Percentiles rank a stretch among this genome's conserved stretches.
Evolutionary conservation across 768 basidiomycete species (phyloP).

Genomic region (Boletellus ananiceps): DNA sequence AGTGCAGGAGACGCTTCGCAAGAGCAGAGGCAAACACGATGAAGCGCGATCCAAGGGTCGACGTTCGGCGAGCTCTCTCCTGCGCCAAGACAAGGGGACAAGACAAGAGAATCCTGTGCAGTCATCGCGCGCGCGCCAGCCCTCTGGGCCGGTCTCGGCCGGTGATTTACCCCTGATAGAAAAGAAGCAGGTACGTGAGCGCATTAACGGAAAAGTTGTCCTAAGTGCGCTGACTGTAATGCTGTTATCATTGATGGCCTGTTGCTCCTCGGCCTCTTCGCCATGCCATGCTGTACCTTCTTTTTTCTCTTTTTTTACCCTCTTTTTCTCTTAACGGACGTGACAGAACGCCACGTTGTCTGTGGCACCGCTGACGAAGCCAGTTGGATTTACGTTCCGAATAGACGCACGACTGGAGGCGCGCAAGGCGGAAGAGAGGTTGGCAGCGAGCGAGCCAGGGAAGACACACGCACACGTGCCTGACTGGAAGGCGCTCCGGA

Average conservation of each 20-base stretch:
- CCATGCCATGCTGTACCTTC: constrained; percentile 17
- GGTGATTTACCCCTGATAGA: constrained; percentile 24
- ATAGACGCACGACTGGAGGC: constrained; percentile 46
- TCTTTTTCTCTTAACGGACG: constrained; percentile 7
- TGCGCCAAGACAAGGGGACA: constrained; percentile 1
- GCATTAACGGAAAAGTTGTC: constrained; percentile 18
- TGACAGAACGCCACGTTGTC: constrained; percentile 22
- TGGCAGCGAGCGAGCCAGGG: constrained; percentile 25
- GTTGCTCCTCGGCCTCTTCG: background rate
- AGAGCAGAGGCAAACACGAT: constrained; percentile 12
- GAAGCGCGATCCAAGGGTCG: constrained; percentile 1
- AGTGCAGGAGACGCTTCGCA: constrained; percentile 5
- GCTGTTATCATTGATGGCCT: constrained; percentile 8
- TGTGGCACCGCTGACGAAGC: constrained; percentile 38
- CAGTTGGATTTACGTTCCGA: constrained; percentile 50
- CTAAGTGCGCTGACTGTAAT: constrained; percentile 24
- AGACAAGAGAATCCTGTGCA: background rate
- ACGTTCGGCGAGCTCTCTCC: constrained; percentile 3
- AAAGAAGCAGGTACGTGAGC: constrained; percentile 30
- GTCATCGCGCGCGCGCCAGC: constrained; percentile 1
- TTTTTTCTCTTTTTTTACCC: background rate
- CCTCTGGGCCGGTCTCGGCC: constrained; percentile 17
- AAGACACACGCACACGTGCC: constrained; percentile 23
- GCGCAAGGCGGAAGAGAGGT: constrained; percentile 38
- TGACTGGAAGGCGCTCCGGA: constrained; percentile 53